A percentile compares a stretch with the other conserved stretches of the same genome.
These are phyloP conservation scores for Penicillium sumatraense DNA, from an alignment of 2,329 filamentous ascomycete genomes.

Conservation along the genomic window DNA sequence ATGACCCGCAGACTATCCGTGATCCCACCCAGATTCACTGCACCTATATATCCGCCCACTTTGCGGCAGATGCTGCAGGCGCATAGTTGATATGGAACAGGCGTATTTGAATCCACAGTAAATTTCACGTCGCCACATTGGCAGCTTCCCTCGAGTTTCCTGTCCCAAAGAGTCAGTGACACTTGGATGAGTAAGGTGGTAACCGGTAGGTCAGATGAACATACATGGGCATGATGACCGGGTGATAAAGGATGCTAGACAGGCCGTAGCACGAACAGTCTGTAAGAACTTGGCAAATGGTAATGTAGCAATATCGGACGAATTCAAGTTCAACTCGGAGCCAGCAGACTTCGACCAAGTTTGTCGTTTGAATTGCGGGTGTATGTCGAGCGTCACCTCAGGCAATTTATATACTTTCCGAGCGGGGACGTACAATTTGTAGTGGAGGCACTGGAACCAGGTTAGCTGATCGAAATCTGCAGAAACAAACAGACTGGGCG, in stretches of 20 bases:
- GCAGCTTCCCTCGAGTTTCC: conserved; percentile 55
- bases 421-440: neutral
- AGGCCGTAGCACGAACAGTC: neutral
- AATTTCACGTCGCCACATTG: conserved; percentile 56
- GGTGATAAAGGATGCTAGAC: too few species aligned
- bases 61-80: conserved; percentile 57
- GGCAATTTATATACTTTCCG: conserved; percentile 11
- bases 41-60: conserved; percentile 50
- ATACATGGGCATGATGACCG: conserved; percentile 28
- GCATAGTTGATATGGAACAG: conserved; percentile 55
- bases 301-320: neutral
- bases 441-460: too few species aligned
- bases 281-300: neutral
- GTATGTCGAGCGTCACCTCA: neutral
- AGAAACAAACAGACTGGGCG: neutral
- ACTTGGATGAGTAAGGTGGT: neutral
- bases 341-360: too few species aligned
- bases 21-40: conserved; percentile 53
- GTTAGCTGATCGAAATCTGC: neutral
- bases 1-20: conserved; percentile 46
- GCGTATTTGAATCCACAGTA: conserved; percentile 50
- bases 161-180: conserved; percentile 21
- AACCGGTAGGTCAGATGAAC: neutral
- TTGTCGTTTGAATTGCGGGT: neutral
- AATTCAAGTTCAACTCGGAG: neutral